Base-by-base conservation (phyloP, 768 basidiomycete genomes). In the Boletus vermiculosoides region DNA sequence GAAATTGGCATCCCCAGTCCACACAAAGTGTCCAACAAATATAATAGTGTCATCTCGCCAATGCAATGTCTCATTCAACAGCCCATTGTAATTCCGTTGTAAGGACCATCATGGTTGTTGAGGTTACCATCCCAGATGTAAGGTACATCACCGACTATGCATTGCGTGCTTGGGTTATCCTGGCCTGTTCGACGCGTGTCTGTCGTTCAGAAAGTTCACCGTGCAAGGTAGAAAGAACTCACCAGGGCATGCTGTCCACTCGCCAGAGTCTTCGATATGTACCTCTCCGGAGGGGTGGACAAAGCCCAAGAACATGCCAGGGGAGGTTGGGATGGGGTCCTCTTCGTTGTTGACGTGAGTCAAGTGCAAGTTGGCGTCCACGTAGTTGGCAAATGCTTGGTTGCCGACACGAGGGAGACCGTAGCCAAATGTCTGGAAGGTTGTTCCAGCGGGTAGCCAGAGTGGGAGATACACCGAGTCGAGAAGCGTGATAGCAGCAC, bases 171-270 rank as follows among this genome's bases (percentile, higher is more conserved):
- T 6, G 77, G 62, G 63, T 88, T 88, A 58, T 89, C 87, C 55
- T 86, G 80, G 5, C 86, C 66, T 67, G n/a, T 63, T 52, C 4
- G 18, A 50, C 15, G 12, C 2, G 11, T 18, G 23, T 18, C 12
- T 18, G 5, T 41, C 39, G 8, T 55, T 16, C n/a, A 58, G 18
- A 46, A 49, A 41, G 37, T 11, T 8, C 3, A 9, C 3, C 11
- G 13, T 13, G 8, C 6, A 53, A 18, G 0, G 16, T 12, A 33
- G 8, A 30, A 25, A 34, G 2, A 36, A 53, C 44, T 30, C 37
- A 77, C 83, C 82, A 6, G 84, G 77, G 59, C 87, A 88, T 8
- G 71, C 55, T 22, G 76, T 68, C 86, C 86, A 89, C 18, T 71
- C 67, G 0, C 73, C 75, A 3, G 73, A 74, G 41, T 79, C 75